These are phyloP conservation scores for Populus hybrid DNA, from an alignment of 441 rosid species.

Conservation along the genomic window DNA sequence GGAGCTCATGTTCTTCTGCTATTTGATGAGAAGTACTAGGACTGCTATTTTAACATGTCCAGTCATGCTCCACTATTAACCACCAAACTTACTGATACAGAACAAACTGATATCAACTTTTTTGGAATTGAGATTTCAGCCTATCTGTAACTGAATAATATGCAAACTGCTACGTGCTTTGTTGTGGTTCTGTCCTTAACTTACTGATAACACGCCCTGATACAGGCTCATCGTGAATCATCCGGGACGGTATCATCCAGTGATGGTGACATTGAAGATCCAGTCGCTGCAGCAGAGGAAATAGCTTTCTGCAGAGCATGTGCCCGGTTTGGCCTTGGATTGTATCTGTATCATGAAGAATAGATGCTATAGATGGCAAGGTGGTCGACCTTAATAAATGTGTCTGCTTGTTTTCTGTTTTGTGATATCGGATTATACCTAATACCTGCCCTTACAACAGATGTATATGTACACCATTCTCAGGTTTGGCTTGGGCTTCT, in stretches of 20 bases:
- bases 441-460: not conserved
- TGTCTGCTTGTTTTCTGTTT: not conserved
- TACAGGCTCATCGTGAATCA: constrained; percentile 95
- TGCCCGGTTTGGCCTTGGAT: constrained; percentile 93
- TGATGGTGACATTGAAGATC: constrained; percentile 49
- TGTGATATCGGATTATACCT: constrained; percentile 6
- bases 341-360: constrained; percentile 82
- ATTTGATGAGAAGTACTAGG: not conserved
- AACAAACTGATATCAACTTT: no score
- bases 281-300: constrained; percentile 91
- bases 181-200: constrained; percentile 3
- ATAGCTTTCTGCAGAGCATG: constrained; percentile 93
- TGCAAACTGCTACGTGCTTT: not conserved
- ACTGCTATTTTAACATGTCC: not conserved
- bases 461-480: constrained; percentile 24
- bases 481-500: constrained; percentile 3
- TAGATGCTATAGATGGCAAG: constrained; percentile 24
- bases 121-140: no score
- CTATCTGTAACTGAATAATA: not conserved
- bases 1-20: not conserved
- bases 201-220: not conserved
- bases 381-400: constrained; percentile 1
- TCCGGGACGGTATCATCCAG: constrained; percentile 67
- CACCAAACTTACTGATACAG: no score
- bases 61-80: not conserved